phyloP scores from a whole-genome alignment of 306 rosid species.

The Sesbania bispinosa region DNA sequence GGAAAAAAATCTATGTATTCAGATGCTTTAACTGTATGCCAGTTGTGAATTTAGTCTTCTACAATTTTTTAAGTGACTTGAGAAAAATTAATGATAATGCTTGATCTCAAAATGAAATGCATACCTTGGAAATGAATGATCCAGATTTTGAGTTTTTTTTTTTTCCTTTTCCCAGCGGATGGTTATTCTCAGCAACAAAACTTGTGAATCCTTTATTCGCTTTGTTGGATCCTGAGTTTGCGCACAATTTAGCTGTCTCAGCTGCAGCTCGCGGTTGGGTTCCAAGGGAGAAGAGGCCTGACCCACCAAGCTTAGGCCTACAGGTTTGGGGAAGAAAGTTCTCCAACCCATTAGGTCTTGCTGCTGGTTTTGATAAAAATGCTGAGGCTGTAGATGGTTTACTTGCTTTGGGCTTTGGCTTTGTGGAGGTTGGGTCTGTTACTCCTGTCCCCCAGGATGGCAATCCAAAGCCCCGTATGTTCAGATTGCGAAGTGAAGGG shows the following conservation, averaged over 20 bases:
- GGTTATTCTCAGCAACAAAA: slow-evolving; percentile 94
- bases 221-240: slow-evolving; percentile 86
- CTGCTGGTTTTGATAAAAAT: slow-evolving; percentile 97
- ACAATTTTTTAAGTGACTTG: not conserved
- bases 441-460: slow-evolving; percentile 97
- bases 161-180: slow-evolving; percentile 89
- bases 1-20: not conserved
- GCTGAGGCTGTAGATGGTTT: slow-evolving; percentile 95
- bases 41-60: slow-evolving; percentile 9
- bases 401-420: slow-evolving; percentile 90
- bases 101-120: slow-evolving; percentile 7
- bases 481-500: slow-evolving; percentile 77
- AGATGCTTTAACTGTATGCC: not conserved
- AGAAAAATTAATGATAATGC: not conserved
- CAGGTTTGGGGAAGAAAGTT: slow-evolving; percentile 99
- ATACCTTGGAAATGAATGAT: slow-evolving; percentile 13
- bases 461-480: slow-evolving; percentile 92
- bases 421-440: slow-evolving; percentile 96
- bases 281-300: slow-evolving; percentile 93
- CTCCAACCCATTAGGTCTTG: slow-evolving; percentile 93
- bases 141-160: slow-evolving; percentile 29
- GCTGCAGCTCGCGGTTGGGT: slow-evolving; percentile 99
- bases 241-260: slow-evolving; percentile 76
- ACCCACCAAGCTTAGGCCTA: slow-evolving; percentile 61
- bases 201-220: slow-evolving; percentile 90